Conservation (phyloP, 208 protist species). For the Endotrypanum monterogeii region DNA sequence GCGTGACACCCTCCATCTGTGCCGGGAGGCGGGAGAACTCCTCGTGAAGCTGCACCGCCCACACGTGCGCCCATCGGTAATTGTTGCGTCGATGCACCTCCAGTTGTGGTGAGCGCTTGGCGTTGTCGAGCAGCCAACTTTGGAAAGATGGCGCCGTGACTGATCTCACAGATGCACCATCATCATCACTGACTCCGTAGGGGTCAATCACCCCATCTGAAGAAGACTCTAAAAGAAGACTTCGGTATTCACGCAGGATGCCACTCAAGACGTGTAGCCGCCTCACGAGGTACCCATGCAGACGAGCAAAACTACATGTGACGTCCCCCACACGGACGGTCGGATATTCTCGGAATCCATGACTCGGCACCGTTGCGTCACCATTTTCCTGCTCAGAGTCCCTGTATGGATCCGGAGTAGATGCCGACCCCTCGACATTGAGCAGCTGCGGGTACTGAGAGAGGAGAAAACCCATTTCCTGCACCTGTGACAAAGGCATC, state of each 20-base stretch:
- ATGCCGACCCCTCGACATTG: background rate
- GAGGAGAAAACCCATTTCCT: slow-evolving; percentile 71
- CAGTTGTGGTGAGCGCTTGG: slow-evolving; percentile 20
- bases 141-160: slow-evolving; percentile 4
- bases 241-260: slow-evolving; percentile 59
- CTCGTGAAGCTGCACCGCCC: slow-evolving; percentile 41
- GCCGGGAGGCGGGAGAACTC: slow-evolving; percentile 38
- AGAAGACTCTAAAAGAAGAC: slow-evolving; percentile 12
- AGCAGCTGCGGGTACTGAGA: slow-evolving; percentile 43
- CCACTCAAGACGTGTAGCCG: slow-evolving; percentile 74
- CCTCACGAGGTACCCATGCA: slow-evolving; percentile 66
- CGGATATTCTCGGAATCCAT: slow-evolving; percentile 19
- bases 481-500: slow-evolving; percentile 80
- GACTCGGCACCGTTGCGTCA: slow-evolving; percentile 50
- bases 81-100: slow-evolving; percentile 24
- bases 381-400: slow-evolving; percentile 26
- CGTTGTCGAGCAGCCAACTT: slow-evolving; percentile 6
- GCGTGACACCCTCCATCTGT: slow-evolving; percentile 45
- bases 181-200: background rate
- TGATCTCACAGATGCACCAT: background rate
- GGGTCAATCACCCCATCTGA: background rate
- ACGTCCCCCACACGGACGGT: slow-evolving; percentile 15
- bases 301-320: slow-evolving; percentile 18
- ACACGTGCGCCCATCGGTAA: slow-evolving; percentile 30
- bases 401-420: background rate